These are phyloP conservation scores for Myxozyma nipponensis DNA, from an alignment of 805 yeast species.

Conservation along the genomic window DNA sequence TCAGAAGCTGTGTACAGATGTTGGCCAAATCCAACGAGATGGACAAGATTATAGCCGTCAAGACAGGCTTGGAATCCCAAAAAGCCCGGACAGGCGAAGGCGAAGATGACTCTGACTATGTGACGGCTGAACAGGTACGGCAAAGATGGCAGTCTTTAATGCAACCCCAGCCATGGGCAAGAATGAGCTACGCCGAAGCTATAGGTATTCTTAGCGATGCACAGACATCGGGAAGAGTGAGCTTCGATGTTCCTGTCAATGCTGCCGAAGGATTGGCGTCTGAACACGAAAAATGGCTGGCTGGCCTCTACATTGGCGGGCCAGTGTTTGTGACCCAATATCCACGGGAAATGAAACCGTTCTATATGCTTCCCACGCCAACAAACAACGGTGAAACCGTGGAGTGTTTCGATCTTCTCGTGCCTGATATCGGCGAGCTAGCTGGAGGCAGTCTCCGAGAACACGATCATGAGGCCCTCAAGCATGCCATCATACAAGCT, in stretches of 20 bases:
- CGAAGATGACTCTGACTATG: slow-evolving; percentile 14
- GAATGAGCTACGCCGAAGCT: slow-evolving; percentile 74
- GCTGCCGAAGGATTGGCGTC: slow-evolving; percentile 77
- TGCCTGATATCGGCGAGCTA: slow-evolving; percentile 90
- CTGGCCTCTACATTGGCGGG: slow-evolving; percentile 57
- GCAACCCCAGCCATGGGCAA: slow-evolving; percentile 51
- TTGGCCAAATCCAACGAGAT: slow-evolving; percentile 7
- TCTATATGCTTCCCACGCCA: slow-evolving; percentile 72
- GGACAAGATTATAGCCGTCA: slow-evolving; percentile 6
- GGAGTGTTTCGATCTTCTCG: slow-evolving; percentile 81
- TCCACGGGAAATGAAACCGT: slow-evolving; percentile 76
- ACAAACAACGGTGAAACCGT: slow-evolving; percentile 51
- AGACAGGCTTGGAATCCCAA: slow-evolving; percentile 7
- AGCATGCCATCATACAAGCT: slow-evolving; percentile 48
- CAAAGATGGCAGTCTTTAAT: slow-evolving; percentile 60
- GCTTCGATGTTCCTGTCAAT: slow-evolving; percentile 45
- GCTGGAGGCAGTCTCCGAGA: slow-evolving; percentile 95
- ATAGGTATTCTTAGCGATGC: slow-evolving; percentile 48
- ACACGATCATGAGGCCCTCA: slow-evolving; percentile 50
- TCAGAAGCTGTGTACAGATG: slow-evolving; percentile 46
- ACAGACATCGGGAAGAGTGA: slow-evolving; percentile 34
- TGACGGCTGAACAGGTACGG: slow-evolving; percentile 33
- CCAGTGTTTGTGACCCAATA: slow-evolving; percentile 91
- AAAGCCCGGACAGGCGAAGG: neutral
- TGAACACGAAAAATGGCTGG: slow-evolving; percentile 89